Base-by-base conservation (phyloP, 345 rosid genomes). In the Aquilaria yunnanensis region DNA sequence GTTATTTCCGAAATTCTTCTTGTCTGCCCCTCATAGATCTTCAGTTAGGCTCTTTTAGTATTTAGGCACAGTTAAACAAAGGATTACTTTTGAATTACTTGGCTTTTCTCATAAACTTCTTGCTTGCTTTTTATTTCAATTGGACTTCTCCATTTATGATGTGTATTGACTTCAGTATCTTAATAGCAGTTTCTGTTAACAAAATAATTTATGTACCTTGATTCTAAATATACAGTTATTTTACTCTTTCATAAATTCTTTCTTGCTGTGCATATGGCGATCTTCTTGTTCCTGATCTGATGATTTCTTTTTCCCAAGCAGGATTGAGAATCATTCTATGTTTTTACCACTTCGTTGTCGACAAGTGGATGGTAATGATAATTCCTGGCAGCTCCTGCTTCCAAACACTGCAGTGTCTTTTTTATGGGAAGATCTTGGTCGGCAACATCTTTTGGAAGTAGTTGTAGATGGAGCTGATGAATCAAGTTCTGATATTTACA, bases 401-500 rank as follows among this genome's bases (percentile, higher is more conserved):
- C 99, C 99, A 48, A 81, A 77, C n/a, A 69, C 96, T 16, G 93
- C 99, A 64, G 85, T 86, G 80, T 81, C 97, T 57, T 95, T 91
- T 84, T 82, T 80, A 31, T 91, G 99, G 99, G 99, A 95, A 76
- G 88, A 91, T 81, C 82, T 91, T 72, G 96, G 96, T 77, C 83
- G 89, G 72, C 78, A 70, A 29, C 83, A 77, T 71, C 67, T 84
- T 23, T 62, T 91, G 71, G 99, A 87, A 74, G 73, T 91, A 67
- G 84, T 89, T 67, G 81, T 81, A 62, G 93, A 79, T 75, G 93
- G 97, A 47, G 69, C 81, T 50, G 90, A 91, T 59, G 71, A 81
- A 67, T 80, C 77, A 51, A 78, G 72, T 66, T 78, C 96, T 45
- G 72, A 76, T 67, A 84, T 65, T 32, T 89, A 74, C 60, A 77